Percentiles rank a stretch among this genome's conserved stretches.
These are phyloP conservation scores for Aspergillus carlsbadensis DNA, from an alignment of 495 filamentous ascomycete species.

Conservation along the genomic window DNA sequence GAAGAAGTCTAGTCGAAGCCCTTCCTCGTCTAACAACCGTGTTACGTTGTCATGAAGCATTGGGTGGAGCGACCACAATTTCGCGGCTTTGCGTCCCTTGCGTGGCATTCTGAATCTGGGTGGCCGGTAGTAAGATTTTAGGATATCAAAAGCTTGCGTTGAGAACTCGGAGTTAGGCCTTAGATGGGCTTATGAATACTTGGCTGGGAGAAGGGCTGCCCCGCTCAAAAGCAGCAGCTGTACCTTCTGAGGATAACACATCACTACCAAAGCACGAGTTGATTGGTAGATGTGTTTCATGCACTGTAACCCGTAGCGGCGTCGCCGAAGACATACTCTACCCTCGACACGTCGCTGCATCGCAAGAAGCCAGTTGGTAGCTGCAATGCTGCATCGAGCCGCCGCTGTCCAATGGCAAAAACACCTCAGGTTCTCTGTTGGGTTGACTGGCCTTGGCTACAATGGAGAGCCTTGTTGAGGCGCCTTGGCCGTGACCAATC, in stretches of 20 bases:
- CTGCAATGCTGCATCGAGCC: not conserved
- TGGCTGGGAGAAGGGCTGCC: slow-evolving; percentile 12
- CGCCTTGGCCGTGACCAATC: not conserved
- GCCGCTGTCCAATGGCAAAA: not conserved
- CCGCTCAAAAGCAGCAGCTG: slow-evolving; percentile 14
- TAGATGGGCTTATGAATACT: slow-evolving; percentile 11
- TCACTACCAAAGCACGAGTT: slow-evolving; percentile 15
- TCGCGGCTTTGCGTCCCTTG: slow-evolving; percentile 10
- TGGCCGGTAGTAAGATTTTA: slow-evolving; percentile 6
- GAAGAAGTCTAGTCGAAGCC: slow-evolving; percentile 14
- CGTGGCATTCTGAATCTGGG: slow-evolving; percentile 15
- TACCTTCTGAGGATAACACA: slow-evolving; percentile 14
- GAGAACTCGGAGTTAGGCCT: slow-evolving; percentile 11
- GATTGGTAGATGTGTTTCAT: slow-evolving; percentile 17
- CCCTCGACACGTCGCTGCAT: not conserved
- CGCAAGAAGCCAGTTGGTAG: not conserved
- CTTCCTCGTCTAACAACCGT: slow-evolving; percentile 11
- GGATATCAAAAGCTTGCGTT: slow-evolving; percentile 10
- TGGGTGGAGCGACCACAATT: slow-evolving; percentile 13
- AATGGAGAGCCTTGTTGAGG: not conserved
- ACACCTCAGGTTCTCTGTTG: not conserved
- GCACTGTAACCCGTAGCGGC: not conserved
- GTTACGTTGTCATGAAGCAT: slow-evolving; percentile 13
- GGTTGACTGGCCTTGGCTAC: not conserved
- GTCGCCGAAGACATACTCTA: not conserved